A percentile compares a stretch with the other conserved stretches of the same genome.
Conservation (phyloP, 257 asterid species). For the Primulina huaijiensis region DNA sequence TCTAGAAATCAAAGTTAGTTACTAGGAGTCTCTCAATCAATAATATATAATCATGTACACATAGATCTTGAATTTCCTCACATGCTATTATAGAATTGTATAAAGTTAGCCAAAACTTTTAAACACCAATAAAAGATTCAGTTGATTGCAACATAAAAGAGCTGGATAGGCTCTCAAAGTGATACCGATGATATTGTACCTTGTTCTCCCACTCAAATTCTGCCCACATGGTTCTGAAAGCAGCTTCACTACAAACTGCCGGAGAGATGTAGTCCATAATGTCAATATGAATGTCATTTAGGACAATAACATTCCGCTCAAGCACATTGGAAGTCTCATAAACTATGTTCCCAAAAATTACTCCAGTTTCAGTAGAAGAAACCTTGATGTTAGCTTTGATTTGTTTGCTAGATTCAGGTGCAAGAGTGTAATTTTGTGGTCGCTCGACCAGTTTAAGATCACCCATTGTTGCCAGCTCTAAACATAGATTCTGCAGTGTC, state of each 20-base stretch:
- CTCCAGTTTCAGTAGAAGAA: conserved; percentile 96
- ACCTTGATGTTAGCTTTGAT: conserved; percentile 92
- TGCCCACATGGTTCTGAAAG: conserved; percentile 96
- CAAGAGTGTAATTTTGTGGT: conserved; percentile 87
- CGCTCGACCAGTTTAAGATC: conserved; percentile 96
- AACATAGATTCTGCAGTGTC: conserved; percentile 89
- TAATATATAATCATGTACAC: too few species aligned
- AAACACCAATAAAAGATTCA: background rate
- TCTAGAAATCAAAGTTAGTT: too few species aligned
- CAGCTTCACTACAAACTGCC: conserved; percentile 85
- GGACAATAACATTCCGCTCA: conserved; percentile 84
- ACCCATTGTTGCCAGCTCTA: conserved; percentile 96
- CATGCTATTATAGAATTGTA: background rate
- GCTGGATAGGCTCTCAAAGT: conserved; percentile 3
- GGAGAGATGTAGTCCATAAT: conserved; percentile 98
- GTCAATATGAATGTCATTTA: conserved; percentile 93
- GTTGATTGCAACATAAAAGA: background rate
- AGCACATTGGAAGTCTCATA: conserved; percentile 90
- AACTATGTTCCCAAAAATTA: conserved; percentile 89
- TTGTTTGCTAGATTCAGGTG: conserved; percentile 92
- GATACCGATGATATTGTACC: conserved; percentile 39
- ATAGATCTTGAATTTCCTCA: background rate
- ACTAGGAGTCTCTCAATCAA: too few species aligned
- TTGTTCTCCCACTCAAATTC: conserved; percentile 99
- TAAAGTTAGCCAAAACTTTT: background rate